phyloP scores from a whole-genome alignment of 345 rosid genomes.

The Cardamine chenopodiifolia region DNA sequence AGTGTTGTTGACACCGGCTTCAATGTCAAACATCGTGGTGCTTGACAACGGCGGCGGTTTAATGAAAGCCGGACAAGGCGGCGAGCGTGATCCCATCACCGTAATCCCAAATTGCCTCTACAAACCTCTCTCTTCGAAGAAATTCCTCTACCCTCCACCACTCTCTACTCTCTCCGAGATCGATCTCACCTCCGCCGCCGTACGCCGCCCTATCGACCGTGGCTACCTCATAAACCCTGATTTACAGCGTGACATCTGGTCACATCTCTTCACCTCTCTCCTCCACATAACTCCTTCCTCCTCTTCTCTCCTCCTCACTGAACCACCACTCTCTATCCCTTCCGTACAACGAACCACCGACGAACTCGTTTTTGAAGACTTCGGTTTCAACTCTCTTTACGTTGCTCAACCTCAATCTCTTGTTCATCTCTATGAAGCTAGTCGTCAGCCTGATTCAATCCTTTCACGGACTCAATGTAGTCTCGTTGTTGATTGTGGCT shows the following conservation, averaged over 20 bases:
- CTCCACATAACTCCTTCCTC: constrained; percentile 61
- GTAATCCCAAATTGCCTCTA: constrained; percentile 82
- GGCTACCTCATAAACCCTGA: constrained; percentile 90
- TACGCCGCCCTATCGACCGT: constrained; percentile 95
- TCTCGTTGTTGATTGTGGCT: constrained; percentile 87
- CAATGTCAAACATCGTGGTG: constrained; percentile 79
- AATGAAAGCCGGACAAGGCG: constrained; percentile 81
- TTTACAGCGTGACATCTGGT: constrained; percentile 89
- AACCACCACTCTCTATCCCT: constrained; percentile 71
- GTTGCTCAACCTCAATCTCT: constrained; percentile 71
- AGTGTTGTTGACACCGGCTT: neutral
- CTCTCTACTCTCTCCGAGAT: constrained; percentile 37
- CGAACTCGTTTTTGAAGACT: constrained; percentile 92
- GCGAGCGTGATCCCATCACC: constrained; percentile 74
- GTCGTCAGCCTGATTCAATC: constrained; percentile 58
- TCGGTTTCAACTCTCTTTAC: constrained; percentile 69
- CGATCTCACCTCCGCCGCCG: constrained; percentile 88
- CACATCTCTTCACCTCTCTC: constrained; percentile 66
- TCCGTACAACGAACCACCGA: constrained; percentile 77
- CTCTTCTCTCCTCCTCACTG: constrained; percentile 79
- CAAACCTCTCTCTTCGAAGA: constrained; percentile 80
- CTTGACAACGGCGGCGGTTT: constrained; percentile 88
- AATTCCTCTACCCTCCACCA: constrained; percentile 65
- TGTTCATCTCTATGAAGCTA: constrained; percentile 86
- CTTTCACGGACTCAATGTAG: constrained; percentile 72